phyloP scores from a whole-genome alignment of 345 rosid genomes.

The Aethionema arabicum region DNA sequence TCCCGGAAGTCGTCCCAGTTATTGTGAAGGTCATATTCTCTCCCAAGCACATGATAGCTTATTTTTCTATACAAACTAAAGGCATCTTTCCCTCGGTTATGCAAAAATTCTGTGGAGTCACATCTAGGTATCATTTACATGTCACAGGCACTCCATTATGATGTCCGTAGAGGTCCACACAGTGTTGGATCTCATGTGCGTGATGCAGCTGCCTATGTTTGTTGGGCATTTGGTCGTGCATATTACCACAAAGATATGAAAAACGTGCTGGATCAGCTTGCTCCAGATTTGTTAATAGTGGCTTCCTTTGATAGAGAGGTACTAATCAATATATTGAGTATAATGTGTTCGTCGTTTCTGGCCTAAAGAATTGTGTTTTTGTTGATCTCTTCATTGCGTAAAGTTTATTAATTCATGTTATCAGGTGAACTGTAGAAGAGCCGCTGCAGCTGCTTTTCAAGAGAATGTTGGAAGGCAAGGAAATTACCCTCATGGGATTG shows the following conservation, averaged over 20 bases:
- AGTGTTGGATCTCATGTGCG: constrained; percentile 99
- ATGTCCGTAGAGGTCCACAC: constrained; percentile 96
- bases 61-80: constrained; percentile 9
- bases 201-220: constrained; percentile 99
- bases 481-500: constrained; percentile 94
- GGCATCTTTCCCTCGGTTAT: constrained; percentile 12
- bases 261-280: constrained; percentile 75
- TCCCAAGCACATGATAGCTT: constrained; percentile 23
- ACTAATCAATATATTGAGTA: constrained; percentile 26
- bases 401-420: constrained; percentile 24
- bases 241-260: constrained; percentile 86
- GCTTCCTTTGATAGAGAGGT: constrained; percentile 98
- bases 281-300: constrained; percentile 83
- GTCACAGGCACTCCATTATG: constrained; percentile 94
- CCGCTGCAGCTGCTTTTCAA: constrained; percentile 98
- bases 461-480: constrained; percentile 99
- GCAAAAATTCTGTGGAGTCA: constrained; percentile 8
- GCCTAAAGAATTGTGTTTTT: constrained; percentile 20
- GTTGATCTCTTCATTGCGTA: constrained; percentile 18
- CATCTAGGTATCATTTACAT: constrained; percentile 43
- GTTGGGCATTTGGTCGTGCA: constrained; percentile 99
- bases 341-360: constrained; percentile 15
- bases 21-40: constrained; percentile 65
- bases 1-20: constrained; percentile 80
- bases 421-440: constrained; percentile 98